These are phyloP conservation scores for Scheffersomyces cryptocercus DNA, from an alignment of 1,139 yeast genomes.

Conservation along the genomic window DNA sequence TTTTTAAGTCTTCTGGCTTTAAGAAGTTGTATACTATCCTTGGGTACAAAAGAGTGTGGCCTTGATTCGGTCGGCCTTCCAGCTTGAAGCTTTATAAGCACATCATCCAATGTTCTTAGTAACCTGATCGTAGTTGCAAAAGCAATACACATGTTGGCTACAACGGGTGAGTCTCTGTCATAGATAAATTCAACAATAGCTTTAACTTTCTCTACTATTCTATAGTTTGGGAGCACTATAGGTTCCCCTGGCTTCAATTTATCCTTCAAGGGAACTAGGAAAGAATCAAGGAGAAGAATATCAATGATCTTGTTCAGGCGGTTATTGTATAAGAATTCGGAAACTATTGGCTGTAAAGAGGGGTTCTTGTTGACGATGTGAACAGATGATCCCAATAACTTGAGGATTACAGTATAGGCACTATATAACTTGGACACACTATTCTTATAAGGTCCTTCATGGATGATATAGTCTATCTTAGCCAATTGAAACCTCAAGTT, in stretches of 20 bases:
- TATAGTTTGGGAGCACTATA: not conserved
- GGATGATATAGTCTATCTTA: constrained; percentile 5
- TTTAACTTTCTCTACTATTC: not conserved
- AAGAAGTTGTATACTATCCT: not conserved
- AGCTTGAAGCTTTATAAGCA: not conserved
- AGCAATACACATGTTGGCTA: not conserved
- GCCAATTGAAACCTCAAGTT: constrained; percentile 6
- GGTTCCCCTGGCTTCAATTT: not conserved
- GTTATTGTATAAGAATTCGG: not conserved
- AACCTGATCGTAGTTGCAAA: not conserved
- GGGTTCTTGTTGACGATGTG: not conserved
- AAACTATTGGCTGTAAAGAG: not conserved
- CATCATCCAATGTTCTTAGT: not conserved
- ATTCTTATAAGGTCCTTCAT: constrained; percentile 4
- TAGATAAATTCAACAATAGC: not conserved
- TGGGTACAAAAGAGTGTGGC: not conserved
- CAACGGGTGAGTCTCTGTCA: not conserved
- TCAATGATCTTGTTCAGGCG: not conserved
- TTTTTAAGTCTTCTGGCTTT: not conserved
- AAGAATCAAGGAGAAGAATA: not conserved
- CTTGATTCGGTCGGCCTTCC: not conserved
- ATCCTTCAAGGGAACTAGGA: not conserved
- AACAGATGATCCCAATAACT: not conserved
- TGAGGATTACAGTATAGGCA: not conserved
- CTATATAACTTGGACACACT: not conserved